phyloP scores from a whole-genome alignment of 805 yeast genomes.

The Peterozyma toletana region DNA sequence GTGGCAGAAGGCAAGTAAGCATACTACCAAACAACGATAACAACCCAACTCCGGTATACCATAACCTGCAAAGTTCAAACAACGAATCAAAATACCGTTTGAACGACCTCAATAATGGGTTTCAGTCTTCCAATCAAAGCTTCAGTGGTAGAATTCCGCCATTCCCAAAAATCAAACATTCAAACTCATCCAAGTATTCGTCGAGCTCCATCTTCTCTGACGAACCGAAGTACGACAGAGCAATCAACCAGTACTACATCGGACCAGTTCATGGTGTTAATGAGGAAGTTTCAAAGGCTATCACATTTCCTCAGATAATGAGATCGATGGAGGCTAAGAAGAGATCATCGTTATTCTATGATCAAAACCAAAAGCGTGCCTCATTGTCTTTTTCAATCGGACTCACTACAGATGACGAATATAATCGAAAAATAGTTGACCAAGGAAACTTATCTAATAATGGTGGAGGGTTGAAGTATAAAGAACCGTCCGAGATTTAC shows the following conservation, averaged over 20 bases:
- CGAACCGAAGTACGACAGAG: conserved; percentile 43
- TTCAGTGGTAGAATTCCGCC: background rate
- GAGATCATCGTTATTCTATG: conserved; percentile 21
- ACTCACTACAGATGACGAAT: conserved; percentile 28
- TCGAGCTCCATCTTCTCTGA: conserved; percentile 7
- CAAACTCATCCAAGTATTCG: background rate
- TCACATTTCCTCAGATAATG: conserved; percentile 55
- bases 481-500: conserved; percentile 76
- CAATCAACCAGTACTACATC: conserved; percentile 62
- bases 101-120: background rate
- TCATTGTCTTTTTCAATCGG: conserved; percentile 42
- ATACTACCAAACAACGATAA: background rate
- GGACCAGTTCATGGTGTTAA: conserved; percentile 33
- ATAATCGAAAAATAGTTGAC: conserved; percentile 15
- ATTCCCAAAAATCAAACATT: background rate
- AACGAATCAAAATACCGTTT: background rate
- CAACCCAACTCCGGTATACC: background rate
- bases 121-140: background rate
- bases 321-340: conserved; percentile 33
- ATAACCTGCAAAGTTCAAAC: background rate
- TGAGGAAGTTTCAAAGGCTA: conserved; percentile 28
- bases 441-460: conserved; percentile 8
- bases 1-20: background rate
- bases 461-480: conserved; percentile 33
- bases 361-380: conserved; percentile 23